Evolutionary conservation across 2,329 filamentous ascomycete species (phyloP), one percentile per base, ranked within the genome.

Genomic region (Trichoderma asperellum): DNA sequence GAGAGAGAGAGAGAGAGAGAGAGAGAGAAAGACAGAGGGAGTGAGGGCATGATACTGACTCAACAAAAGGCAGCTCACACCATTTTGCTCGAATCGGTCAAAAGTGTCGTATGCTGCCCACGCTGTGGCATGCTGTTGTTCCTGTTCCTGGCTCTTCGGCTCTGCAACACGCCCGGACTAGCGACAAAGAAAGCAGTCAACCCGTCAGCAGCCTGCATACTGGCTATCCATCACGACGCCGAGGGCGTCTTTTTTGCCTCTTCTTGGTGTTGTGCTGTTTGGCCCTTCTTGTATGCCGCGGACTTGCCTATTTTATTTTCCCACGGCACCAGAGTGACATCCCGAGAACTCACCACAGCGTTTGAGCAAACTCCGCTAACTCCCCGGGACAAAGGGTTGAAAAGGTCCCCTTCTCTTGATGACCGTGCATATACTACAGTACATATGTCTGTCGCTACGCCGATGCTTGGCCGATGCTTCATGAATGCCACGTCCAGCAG

Each of bases 81-180:
- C 47, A 49, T 49, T 0, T 49, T 24, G 47, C n/a, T 24, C 5
- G 10, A 49, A 49, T 24, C 47, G 5, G n/a, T 11, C 0, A 49
- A n/a, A 49, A 49, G 47, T 4, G 10, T 5, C 47, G 24, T 49
- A 24, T 49, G 21, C n/a, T 24, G n/a, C 10, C 47, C 47, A 12
- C 47, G 24, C n/a, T 8, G n/a, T 49, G 24, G 47, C 47, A 49
- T 24, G 47, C n/a, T 49, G 24, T 14, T 49, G 24, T 32, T 49
- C 27, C 27, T 61, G 58, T 35, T 52, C 43, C 43, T 49, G 21
- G 47, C 21, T 49, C 47, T 24, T 21, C 59, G 59, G 59, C 43
- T 62, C 59, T 62, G 43, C 43, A 52, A 52, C 59, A 43, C 29
- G 59, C 59, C 32, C 59, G 14, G 21, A 29, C 43, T 52, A 62